Conservation (phyloP, 139 green algal species). For the Diplosphaera chodatii region DNA sequence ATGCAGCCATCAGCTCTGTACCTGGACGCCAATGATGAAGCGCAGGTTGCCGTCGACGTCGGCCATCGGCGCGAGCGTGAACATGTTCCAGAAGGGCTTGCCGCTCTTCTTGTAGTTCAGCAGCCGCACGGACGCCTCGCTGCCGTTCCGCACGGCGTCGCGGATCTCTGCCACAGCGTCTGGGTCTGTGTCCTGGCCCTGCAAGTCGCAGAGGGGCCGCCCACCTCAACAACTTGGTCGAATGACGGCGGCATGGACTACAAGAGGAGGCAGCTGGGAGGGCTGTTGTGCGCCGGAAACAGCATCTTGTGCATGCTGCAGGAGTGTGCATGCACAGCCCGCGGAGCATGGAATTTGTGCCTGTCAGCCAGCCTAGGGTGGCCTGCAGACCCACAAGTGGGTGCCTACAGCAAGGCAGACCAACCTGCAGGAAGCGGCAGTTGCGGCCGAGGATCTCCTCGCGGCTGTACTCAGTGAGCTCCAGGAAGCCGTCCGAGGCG, state of each 20-base stretch:
- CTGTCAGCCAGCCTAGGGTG: no score
- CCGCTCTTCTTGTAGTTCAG: slow-evolving; percentile 93
- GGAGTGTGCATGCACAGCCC: no score
- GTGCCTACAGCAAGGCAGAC: slow-evolving; percentile 1
- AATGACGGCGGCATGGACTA: no score
- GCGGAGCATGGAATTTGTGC: no score
- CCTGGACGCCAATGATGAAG: slow-evolving; percentile 91
- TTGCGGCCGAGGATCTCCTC: slow-evolving; percentile 95
- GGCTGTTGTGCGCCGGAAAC: no score
- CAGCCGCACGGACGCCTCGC: slow-evolving; percentile 81
- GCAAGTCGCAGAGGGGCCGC: no score
- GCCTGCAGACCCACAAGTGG: no score
- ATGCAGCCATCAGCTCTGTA: slow-evolving; percentile 22
- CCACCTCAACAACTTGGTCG: no score
- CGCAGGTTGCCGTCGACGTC: slow-evolving; percentile 69
- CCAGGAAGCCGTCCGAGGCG: slow-evolving; percentile 84
- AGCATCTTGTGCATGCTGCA: neutral
- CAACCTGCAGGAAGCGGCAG: slow-evolving; percentile 61
- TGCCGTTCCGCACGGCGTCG: slow-evolving; percentile 57
- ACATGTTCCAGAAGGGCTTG: slow-evolving; percentile 95
- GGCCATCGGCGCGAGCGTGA: slow-evolving; percentile 88
- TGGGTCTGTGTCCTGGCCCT: slow-evolving; percentile 80
- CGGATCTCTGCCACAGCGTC: slow-evolving; percentile 70
- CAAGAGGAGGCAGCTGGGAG: no score
- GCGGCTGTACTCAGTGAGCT: slow-evolving; percentile 86